phyloP scores from a whole-genome alignment of 345 rosid genomes.

The Dimocarpus longan region DNA sequence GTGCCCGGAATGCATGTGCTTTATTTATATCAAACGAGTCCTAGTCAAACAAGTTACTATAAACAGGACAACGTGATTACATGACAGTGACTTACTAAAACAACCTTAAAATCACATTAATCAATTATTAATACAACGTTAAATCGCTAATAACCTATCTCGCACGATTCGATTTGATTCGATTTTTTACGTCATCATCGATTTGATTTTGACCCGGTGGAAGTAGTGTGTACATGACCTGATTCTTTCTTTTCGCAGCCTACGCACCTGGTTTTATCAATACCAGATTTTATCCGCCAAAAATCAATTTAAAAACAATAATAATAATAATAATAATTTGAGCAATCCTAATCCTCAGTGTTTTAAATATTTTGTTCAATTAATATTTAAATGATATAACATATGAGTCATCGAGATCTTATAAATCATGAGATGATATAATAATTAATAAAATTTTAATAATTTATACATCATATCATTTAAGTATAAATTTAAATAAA shows the following conservation, averaged over 20 bases:
- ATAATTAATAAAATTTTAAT: too few species aligned
- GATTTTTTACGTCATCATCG: too few species aligned
- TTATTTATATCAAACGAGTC: not conserved
- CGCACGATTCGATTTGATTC: not conserved
- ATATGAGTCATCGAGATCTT: too few species aligned
- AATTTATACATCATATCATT: too few species aligned
- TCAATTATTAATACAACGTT: too few species aligned
- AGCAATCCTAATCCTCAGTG: too few species aligned
- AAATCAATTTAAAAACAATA: not conserved
- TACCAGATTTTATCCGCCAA: not conserved
- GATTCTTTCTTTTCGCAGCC: not conserved
- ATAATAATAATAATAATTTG: too few species aligned
- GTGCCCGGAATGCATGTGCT: not conserved
- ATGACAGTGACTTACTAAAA: not conserved
- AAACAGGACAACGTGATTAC: not conserved
- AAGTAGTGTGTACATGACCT: not conserved
- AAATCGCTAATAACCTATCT: not conserved
- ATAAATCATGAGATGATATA: too few species aligned
- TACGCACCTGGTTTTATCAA: too few species aligned
- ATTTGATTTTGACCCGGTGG: not conserved
- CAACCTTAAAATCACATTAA: slow-evolving; percentile 2
- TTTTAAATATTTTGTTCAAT: too few species aligned
- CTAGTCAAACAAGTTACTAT: not conserved
- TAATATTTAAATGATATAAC: too few species aligned
- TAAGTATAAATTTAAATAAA: too few species aligned